Evolutionary conservation across 1,284 basidiomycete species (phyloP).

Genomic region (Moesziomyces antarcticus): DNA sequence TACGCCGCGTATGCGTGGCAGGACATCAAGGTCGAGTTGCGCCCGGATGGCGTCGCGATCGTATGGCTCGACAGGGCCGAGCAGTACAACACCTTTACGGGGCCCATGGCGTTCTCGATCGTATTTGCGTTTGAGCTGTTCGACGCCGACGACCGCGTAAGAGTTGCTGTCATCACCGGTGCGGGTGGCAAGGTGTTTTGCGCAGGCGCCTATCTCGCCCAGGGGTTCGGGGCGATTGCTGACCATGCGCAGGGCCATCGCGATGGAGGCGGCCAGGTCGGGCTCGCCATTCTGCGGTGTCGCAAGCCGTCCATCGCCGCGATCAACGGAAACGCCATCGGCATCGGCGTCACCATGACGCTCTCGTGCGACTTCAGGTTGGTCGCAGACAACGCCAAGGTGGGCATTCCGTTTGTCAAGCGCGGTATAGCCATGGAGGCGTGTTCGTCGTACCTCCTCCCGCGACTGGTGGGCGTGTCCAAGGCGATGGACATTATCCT

Average conservation of each 20-base stretch:
- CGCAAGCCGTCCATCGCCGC: constrained; percentile 56
- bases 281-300: constrained; percentile 46
- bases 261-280: constrained; percentile 51
- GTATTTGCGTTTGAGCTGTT: constrained; percentile 58
- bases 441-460: constrained; percentile 46
- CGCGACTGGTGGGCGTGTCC: constrained; percentile 46
- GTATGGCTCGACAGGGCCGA: constrained; percentile 29
- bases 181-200: constrained; percentile 51
- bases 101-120: constrained; percentile 42
- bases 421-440: constrained; percentile 60
- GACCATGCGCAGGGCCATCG: constrained; percentile 42
- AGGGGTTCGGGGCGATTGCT: constrained; percentile 46
- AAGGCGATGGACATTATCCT: constrained; percentile 56
- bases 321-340: constrained; percentile 59
- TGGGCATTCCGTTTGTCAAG: constrained; percentile 57
- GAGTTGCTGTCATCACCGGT: constrained; percentile 52
- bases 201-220: constrained; percentile 53
- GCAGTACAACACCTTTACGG: constrained; percentile 53
- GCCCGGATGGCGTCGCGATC: constrained; percentile 34
- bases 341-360: constrained; percentile 58
- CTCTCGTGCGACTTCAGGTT: constrained; percentile 48
- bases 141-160: constrained; percentile 54
- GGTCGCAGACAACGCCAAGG: constrained; percentile 46
- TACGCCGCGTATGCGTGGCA: constrained; percentile 36
- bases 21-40: constrained; percentile 29